phyloP scores from a whole-genome alignment of 805 yeast genomes.

The Kazachstania viticola region DNA sequence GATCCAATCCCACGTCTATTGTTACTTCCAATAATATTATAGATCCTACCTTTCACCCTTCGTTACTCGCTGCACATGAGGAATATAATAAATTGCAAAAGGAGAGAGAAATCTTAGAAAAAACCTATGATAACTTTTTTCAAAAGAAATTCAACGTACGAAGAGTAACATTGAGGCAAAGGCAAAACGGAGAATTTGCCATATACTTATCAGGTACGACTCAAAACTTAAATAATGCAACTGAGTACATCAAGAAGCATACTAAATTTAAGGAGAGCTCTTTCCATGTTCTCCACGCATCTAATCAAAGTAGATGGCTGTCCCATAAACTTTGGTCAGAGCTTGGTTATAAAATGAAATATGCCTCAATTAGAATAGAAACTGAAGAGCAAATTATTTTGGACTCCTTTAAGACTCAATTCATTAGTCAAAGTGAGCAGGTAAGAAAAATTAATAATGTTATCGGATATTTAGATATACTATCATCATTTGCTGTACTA shows the following conservation, averaged over 20 bases:
- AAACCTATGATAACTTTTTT: conserved; percentile 24
- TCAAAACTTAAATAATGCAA: conserved; percentile 15
- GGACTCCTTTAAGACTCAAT: conserved; percentile 34
- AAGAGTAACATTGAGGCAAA: conserved; percentile 29
- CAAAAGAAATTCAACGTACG: conserved; percentile 17
- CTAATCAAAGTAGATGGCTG: conserved; percentile 36
- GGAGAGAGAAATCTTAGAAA: conserved; percentile 19
- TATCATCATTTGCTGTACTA: conserved; percentile 58
- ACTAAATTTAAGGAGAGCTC: conserved; percentile 3
- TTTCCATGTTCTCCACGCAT: conserved; percentile 28
- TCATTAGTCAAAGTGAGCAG: conserved; percentile 33
- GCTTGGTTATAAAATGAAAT: conserved; percentile 39
- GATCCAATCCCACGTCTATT: background rate
- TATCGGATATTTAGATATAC: conserved; percentile 60
- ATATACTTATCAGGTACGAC: conserved; percentile 36
- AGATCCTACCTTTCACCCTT: conserved; percentile 24
- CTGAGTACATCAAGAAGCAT: conserved; percentile 9
- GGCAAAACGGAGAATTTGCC: conserved; percentile 36
- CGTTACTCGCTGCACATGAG: conserved; percentile 27
- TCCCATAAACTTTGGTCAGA: conserved; percentile 39
- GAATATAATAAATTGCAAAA: conserved; percentile 19
- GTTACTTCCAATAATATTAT: conserved; percentile 8
- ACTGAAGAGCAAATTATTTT: conserved; percentile 46
- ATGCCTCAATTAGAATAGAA: conserved; percentile 36
- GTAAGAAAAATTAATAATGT: conserved; percentile 40